These are phyloP conservation scores for Tanacetum coccineum DNA, from an alignment of 129 eudicot species.

Conservation along the genomic window DNA sequence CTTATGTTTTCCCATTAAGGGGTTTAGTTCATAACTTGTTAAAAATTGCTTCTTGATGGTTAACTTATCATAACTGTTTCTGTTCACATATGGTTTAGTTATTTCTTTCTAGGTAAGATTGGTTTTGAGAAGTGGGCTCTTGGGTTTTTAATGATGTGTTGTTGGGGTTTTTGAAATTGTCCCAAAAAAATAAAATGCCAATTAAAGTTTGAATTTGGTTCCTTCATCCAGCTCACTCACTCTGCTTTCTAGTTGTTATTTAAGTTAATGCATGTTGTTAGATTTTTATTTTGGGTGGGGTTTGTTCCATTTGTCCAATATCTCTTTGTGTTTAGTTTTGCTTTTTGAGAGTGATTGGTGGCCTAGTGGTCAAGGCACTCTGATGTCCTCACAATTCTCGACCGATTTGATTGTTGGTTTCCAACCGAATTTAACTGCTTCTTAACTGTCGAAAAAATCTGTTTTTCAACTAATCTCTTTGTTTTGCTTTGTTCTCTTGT, in stretches of 20 bases:
- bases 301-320: not conserved
- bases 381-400: no score
- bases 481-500: no score
- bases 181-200: constrained; percentile 19
- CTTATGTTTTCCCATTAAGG: not conserved
- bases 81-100: constrained; percentile 16
- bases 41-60: constrained; percentile 14
- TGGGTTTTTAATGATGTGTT: constrained; percentile 9
- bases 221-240: constrained; percentile 12
- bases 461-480: no score
- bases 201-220: constrained; percentile 18
- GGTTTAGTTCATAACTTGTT: not conserved
- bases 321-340: no score
- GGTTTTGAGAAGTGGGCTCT: constrained; percentile 30
- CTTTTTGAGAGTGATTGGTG: not conserved
- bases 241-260: not conserved
- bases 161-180: constrained; percentile 19
- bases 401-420: no score
- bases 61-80: not conserved
- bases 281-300: constrained; percentile 2
- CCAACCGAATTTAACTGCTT: no score
- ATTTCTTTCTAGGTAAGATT: no score
- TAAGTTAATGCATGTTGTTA: not conserved
- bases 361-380: not conserved
- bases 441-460: no score